These are phyloP conservation scores for Neurospora sublineolata DNA, from an alignment of 495 filamentous ascomycete species.

Conservation along the genomic window DNA sequence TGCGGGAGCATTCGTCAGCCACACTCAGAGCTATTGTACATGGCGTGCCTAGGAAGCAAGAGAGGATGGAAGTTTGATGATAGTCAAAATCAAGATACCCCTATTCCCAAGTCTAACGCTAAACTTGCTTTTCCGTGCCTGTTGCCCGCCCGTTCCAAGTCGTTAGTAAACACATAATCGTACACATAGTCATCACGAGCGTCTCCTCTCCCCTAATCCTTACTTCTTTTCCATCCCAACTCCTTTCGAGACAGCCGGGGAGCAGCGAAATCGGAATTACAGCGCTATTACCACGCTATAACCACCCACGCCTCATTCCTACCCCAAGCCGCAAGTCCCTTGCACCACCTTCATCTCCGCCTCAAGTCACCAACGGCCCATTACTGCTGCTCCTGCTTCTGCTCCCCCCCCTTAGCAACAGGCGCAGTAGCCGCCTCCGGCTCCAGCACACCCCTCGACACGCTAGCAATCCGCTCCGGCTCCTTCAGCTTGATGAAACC, in stretches of 20 bases:
- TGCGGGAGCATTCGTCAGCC: neutral
- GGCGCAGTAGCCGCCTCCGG: neutral
- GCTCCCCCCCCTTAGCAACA: neutral
- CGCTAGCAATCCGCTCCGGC: constrained; percentile 4
- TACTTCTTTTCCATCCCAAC: neutral
- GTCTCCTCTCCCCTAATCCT: neutral
- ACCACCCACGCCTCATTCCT: neutral
- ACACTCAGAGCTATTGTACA: neutral
- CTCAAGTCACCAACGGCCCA: neutral
- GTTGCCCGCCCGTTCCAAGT: neutral
- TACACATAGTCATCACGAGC: neutral
- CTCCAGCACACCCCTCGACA: constrained; percentile 3
- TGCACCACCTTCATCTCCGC: neutral
- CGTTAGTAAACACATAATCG: neutral
- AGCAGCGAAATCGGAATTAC: neutral
- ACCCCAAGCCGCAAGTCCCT: neutral
- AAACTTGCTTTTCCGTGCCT: neutral
- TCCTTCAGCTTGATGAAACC: constrained; percentile 5
- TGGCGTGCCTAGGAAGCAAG: neutral
- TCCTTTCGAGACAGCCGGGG: neutral
- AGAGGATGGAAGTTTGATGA: neutral
- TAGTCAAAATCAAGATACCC: neutral
- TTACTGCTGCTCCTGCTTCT: neutral
- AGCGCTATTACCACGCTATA: neutral
- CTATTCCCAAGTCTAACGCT: neutral